Conservation (phyloP, 345 rosid genomes). For the Citrus trifoliata region DNA sequence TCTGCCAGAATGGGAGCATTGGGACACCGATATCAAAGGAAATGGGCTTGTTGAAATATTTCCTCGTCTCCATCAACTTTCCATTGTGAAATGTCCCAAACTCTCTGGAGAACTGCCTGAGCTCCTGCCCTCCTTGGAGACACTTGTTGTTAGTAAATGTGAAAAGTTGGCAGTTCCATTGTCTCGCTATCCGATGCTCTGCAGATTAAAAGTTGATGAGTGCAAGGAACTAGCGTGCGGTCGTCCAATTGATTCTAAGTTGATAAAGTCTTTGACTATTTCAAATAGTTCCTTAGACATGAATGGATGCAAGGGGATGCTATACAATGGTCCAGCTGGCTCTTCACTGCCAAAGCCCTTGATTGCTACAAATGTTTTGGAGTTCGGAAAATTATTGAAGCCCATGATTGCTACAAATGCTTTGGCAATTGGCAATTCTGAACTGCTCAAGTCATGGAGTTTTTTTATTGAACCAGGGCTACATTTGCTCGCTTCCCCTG, state of each 20-base stretch:
- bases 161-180: background rate
- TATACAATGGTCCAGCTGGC: too few species aligned
- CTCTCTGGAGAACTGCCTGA: background rate
- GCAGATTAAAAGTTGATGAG: background rate
- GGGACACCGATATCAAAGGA: background rate
- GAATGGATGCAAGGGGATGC: too few species aligned
- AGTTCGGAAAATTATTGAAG: background rate
- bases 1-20: background rate
- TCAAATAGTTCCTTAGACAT: too few species aligned
- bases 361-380: background rate
- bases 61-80: background rate
- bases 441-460: background rate
- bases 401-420: background rate
- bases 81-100: background rate
- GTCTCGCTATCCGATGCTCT: background rate
- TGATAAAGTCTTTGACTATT: too few species aligned
- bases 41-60: background rate
- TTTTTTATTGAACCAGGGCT: too few species aligned
- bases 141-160: background rate
- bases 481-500: background rate
- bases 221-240: background rate
- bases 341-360: too few species aligned
- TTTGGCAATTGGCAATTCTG: background rate
- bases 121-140: background rate
- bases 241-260: background rate